phyloP scores from a whole-genome alignment of 202 grass and related monocot species.

The Cymbopogon flexuosus region DNA sequence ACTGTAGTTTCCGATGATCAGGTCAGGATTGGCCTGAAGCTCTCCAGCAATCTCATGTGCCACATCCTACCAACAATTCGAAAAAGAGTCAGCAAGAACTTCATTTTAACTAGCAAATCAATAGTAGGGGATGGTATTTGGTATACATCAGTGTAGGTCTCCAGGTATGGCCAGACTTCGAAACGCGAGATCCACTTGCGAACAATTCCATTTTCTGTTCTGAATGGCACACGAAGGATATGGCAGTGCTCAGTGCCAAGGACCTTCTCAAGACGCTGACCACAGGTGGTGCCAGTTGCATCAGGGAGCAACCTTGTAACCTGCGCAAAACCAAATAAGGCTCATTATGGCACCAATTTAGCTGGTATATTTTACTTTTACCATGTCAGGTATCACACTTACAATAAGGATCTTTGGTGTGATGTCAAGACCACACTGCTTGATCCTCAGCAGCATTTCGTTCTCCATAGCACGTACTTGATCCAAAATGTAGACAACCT shows the following conservation, averaged over 20 bases:
- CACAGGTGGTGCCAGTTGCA: conserved; percentile 87
- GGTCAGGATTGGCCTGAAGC: conserved; percentile 81
- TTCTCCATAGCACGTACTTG: conserved; percentile 97
- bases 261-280: conserved; percentile 94
- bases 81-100: conserved; percentile 13
- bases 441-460: conserved; percentile 95
- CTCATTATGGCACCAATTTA: not conserved
- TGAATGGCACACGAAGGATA: conserved; percentile 93
- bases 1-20: conserved; percentile 97
- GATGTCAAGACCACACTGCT: conserved; percentile 91
- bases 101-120: not conserved
- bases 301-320: conserved; percentile 94
- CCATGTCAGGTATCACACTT: conserved; percentile 29
- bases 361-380: not conserved
- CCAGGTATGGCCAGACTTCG: conserved; percentile 98
- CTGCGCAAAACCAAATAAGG: conserved; percentile 30
- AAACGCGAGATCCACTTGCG: conserved; percentile 99
- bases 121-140: not conserved
- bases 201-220: conserved; percentile 82
- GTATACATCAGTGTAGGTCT: conserved; percentile 88
- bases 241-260: conserved; percentile 93
- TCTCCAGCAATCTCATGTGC: conserved; percentile 90
- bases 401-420: conserved; percentile 96
- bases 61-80: conserved; percentile 58
- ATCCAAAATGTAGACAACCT: conserved; percentile 99